These are phyloP conservation scores for Penicillium sp. DNA, from an alignment of 2,329 filamentous ascomycete genomes.

Conservation along the genomic window DNA sequence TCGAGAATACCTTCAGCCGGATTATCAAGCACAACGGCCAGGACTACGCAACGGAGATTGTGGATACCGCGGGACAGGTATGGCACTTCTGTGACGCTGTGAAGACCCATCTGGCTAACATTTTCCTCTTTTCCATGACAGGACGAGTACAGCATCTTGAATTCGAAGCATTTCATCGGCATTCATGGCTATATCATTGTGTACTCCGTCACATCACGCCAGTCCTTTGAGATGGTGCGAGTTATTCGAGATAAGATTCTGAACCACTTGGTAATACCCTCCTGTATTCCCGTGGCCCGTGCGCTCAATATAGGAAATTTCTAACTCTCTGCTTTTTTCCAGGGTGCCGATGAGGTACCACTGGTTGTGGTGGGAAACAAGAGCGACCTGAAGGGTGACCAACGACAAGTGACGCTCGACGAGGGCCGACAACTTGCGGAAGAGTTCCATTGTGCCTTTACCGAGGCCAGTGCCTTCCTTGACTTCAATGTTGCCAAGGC, in stretches of 20 bases:
- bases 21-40: slow-evolving; percentile 90
- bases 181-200: slow-evolving; percentile 99
- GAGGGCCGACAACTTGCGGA: slow-evolving; percentile 83
- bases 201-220: slow-evolving; percentile 92
- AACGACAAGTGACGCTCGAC: slow-evolving; percentile 84
- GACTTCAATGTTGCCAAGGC: slow-evolving; percentile 91
- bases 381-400: slow-evolving; percentile 87
- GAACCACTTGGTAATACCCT: slow-evolving; percentile 75
- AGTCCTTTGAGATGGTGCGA: slow-evolving; percentile 96
- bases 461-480: slow-evolving; percentile 90
- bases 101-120: slow-evolving; percentile 10
- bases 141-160: slow-evolving; percentile 98
- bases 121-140: slow-evolving; percentile 41
- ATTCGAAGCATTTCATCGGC: slow-evolving; percentile 98
- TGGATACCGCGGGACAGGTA: slow-evolving; percentile 95
- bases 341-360: slow-evolving; percentile 91
- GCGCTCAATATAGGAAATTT: background rate
- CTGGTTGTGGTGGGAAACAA: slow-evolving; percentile 98
- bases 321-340: slow-evolving; percentile 4
- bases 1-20: slow-evolving; percentile 98
- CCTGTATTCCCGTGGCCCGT: background rate
- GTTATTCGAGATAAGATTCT: slow-evolving; percentile 97
- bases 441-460: slow-evolving; percentile 90
- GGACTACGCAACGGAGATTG: slow-evolving; percentile 94
- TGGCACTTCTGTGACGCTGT: slow-evolving; percentile 23